Evolutionary conservation across 805 yeast genomes (phyloP).

Genomic region (Hanseniaspora jakobsenii): DNA sequence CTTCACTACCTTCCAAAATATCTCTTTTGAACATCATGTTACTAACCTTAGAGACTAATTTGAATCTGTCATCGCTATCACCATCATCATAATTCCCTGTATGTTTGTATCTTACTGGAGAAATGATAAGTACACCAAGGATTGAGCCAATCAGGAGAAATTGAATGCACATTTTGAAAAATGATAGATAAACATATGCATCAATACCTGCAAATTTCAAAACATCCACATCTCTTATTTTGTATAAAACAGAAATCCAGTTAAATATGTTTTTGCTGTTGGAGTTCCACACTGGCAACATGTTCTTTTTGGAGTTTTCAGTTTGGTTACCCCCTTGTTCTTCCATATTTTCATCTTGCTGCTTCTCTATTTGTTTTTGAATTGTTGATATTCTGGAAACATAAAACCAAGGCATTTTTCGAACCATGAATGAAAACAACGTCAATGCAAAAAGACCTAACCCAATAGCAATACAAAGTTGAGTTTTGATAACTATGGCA

Average conservation of each 20-base stretch:
- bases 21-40: slow-evolving; percentile 22
- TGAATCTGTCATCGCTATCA: slow-evolving; percentile 26
- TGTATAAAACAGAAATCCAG: slow-evolving; percentile 62
- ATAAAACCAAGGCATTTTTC: slow-evolving; percentile 67
- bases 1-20: slow-evolving; percentile 33
- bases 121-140: slow-evolving; percentile 60
- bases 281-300: slow-evolving; percentile 5
- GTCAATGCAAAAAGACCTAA: slow-evolving; percentile 60
- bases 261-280: slow-evolving; percentile 39
- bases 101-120: slow-evolving; percentile 72
- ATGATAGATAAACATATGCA: slow-evolving; percentile 82
- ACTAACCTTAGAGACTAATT: slow-evolving; percentile 3
- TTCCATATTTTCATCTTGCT: neutral
- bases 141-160: slow-evolving; percentile 51
- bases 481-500: slow-evolving; percentile 60
- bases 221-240: slow-evolving; percentile 60
- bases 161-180: slow-evolving; percentile 78
- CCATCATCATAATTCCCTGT: slow-evolving; percentile 70
- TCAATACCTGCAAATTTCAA: slow-evolving; percentile 87
- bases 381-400: slow-evolving; percentile 49
- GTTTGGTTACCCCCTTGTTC: neutral
- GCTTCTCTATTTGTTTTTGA: slow-evolving; percentile 17
- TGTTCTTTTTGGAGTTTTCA: neutral
- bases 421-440: slow-evolving; percentile 57
- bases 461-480: slow-evolving; percentile 53